Conservation (phyloP, 345 rosid genomes). For the Physaria fendleri region DNA sequence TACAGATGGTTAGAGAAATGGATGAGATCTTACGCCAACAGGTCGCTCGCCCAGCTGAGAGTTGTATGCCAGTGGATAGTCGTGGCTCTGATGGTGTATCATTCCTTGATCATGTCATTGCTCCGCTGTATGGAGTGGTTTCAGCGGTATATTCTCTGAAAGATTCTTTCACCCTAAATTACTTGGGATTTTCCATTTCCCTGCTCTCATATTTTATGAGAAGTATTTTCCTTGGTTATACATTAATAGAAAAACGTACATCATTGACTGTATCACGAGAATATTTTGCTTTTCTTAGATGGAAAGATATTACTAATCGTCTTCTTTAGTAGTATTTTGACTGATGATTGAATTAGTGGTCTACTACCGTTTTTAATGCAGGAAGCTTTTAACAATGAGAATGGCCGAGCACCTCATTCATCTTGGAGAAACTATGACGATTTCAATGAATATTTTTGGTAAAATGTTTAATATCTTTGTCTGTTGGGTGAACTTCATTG, state of each 20-base stretch:
- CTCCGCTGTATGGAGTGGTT: conserved; percentile 75
- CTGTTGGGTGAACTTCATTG: neutral
- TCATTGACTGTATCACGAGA: neutral
- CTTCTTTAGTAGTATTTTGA: conserved; percentile 4
- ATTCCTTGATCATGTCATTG: conserved; percentile 72
- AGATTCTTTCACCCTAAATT: neutral
- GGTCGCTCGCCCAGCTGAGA: no score
- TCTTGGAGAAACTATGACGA: conserved; percentile 99
- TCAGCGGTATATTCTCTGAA: conserved; percentile 61
- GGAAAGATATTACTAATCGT: neutral
- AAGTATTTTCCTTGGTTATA: conserved; percentile 4
- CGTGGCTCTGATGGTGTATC: conserved; percentile 57
- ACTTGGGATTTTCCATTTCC: neutral
- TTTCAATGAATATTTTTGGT: conserved; percentile 95
- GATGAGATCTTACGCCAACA: no score
- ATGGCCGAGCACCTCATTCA: conserved; percentile 95
- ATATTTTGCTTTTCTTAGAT: conserved; percentile 2
- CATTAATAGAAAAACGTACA: neutral
- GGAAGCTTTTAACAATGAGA: conserved; percentile 89
- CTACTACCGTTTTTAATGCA: conserved; percentile 28
- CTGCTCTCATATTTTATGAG: neutral
- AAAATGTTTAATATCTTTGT: conserved; percentile 15
- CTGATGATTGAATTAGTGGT: neutral
- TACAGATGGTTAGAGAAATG: no score
- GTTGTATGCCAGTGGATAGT: no score